phyloP scores from a whole-genome alignment of 345 rosid species.

The Luvunga scandens region DNA sequence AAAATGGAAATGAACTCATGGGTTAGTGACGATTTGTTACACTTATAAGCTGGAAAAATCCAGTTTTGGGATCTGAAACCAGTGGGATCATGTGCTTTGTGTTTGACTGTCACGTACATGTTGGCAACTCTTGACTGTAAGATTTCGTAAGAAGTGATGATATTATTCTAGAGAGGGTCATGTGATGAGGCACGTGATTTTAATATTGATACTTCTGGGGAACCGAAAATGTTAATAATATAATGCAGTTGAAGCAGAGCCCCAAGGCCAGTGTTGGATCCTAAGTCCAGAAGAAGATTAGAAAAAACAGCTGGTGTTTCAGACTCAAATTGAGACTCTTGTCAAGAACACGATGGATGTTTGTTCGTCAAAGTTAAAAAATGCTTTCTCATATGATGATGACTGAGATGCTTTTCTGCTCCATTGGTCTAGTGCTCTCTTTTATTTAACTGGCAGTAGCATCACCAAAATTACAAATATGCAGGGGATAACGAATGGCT shows the following conservation, averaged over 20 bases:
- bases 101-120: conserved; percentile 38
- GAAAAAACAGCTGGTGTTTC: background rate
- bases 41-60: conserved; percentile 11
- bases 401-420: background rate
- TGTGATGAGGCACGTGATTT: conserved; percentile 51
- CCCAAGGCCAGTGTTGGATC: conserved; percentile 19
- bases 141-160: conserved; percentile 6
- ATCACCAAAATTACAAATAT: background rate
- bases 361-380: background rate
- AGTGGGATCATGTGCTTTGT: conserved; percentile 51
- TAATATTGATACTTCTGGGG: conserved; percentile 18
- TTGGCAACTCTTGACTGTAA: conserved; percentile 18
- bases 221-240: conserved; percentile 1
- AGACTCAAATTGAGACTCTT: background rate
- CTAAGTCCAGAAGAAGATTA: conserved; percentile 2
- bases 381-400: background rate
- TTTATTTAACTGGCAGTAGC: background rate
- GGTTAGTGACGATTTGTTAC: background rate
- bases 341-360: background rate
- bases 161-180: conserved; percentile 20
- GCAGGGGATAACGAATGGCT: background rate
- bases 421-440: background rate
- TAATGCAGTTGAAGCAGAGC: background rate
- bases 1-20: background rate
- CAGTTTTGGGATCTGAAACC: conserved; percentile 33